A percentile compares a stretch with the other conserved stretches of the same genome.
Conservation (phyloP, 1,284 basidiomycete species). For the Chondrostereum purpureum region DNA sequence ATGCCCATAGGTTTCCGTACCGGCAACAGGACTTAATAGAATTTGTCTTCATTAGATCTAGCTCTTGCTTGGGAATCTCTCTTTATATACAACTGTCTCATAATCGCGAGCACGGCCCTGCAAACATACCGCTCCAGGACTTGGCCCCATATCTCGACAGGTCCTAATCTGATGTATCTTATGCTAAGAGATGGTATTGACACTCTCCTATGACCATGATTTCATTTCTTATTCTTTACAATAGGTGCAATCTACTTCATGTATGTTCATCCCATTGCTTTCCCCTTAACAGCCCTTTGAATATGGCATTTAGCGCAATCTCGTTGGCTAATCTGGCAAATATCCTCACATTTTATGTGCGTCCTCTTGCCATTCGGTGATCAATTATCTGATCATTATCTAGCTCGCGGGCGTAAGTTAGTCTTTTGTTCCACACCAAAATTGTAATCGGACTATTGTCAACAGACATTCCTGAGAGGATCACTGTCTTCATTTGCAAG, state of each 20-base stretch:
- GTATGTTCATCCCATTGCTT: conserved; percentile 16
- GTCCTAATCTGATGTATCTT: conserved; percentile 24
- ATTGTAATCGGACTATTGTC: neutral
- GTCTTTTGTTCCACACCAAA: neutral
- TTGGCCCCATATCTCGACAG: conserved; percentile 5
- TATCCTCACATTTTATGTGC: conserved; percentile 34
- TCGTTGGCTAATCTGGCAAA: conserved; percentile 32
- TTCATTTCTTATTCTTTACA: too few species aligned
- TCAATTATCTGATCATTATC: neutral
- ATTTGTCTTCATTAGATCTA: too few species aligned
- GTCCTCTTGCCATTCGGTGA: neutral
- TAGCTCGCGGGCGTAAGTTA: conserved; percentile 15
- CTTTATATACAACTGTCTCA: conserved; percentile 30
- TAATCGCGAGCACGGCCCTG: conserved; percentile 29
- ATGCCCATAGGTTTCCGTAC: too few species aligned
- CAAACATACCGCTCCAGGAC: conserved; percentile 26
- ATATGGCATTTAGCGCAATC: conserved; percentile 31
- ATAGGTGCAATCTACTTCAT: conserved; percentile 32
- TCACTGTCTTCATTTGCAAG: conserved; percentile 34
- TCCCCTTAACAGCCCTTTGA: neutral
- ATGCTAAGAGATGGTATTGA: conserved; percentile 33
- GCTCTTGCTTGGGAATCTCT: conserved; percentile 36
- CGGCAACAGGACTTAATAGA: too few species aligned
- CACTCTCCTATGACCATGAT: too few species aligned
- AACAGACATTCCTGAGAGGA: conserved; percentile 29